Evolutionary conservation across 768 basidiomycete genomes (phyloP).

Genomic region (Daedalea quercina): DNA sequence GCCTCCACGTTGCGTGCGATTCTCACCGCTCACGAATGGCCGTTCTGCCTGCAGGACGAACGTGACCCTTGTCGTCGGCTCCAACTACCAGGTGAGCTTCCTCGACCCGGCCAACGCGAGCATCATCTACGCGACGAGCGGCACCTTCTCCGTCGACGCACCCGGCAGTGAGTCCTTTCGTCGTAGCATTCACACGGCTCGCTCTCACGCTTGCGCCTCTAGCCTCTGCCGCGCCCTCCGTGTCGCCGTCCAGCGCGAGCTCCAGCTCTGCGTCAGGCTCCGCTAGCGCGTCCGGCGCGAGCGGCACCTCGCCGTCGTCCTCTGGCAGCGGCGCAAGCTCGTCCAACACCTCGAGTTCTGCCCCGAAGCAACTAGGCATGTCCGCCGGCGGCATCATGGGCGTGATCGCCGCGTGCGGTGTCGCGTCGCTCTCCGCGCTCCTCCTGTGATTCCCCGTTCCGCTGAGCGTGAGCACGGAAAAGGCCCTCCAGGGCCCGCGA

Average conservation of each 20-base stretch:
- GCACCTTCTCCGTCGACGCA: conserved; percentile 29
- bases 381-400: conserved; percentile 11
- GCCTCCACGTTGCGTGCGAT: neutral
- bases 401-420: conserved; percentile 15
- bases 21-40: neutral
- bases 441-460: conserved; percentile 8
- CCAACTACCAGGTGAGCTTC: conserved; percentile 29
- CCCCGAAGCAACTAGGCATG: conserved; percentile 5
- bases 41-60: conserved; percentile 22
- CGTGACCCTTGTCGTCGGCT: conserved; percentile 25
- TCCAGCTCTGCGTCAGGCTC: conserved; percentile 11
- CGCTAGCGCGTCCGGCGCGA: conserved; percentile 2
- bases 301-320: conserved; percentile 10
- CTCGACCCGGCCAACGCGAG: conserved; percentile 26
- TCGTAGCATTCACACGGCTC: neutral
- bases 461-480: too few relatives aligned
- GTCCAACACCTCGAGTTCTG: conserved; percentile 3
- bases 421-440: conserved; percentile 17
- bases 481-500: too few relatives aligned
- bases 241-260: neutral
- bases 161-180: conserved; percentile 27
- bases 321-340: conserved; percentile 1
- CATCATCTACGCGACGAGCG: conserved; percentile 26
- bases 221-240: conserved; percentile 17
- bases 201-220: conserved; percentile 7